Conservation (phyloP, 257 asterid species). For the Scutellaria galericulata region DNA sequence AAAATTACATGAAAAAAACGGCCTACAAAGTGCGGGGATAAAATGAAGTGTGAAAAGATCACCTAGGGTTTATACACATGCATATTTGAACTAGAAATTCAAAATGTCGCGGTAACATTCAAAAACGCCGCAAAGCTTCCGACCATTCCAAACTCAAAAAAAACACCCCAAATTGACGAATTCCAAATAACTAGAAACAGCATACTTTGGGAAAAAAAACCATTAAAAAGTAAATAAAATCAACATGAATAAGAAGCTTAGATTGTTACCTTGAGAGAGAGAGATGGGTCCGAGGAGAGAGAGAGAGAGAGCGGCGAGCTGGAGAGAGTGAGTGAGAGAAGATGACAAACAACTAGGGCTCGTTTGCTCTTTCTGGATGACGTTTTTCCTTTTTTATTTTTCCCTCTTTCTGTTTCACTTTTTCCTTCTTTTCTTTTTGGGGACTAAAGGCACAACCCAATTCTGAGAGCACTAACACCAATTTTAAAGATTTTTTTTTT, state of each 20-base stretch:
- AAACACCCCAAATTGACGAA: slow-evolving; percentile 25
- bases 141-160: slow-evolving; percentile 22
- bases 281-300: neutral
- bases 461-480: too few species aligned
- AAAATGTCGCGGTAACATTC: neutral
- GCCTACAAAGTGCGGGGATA: neutral
- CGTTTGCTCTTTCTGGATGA: neutral
- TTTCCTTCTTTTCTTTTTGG: too few species aligned
- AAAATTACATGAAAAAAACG: neutral
- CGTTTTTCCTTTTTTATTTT: neutral
- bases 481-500: too few species aligned
- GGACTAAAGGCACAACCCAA: too few species aligned
- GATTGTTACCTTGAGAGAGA: slow-evolving; percentile 27
- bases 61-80: slow-evolving; percentile 30
- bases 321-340: slow-evolving; percentile 27
- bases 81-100: neutral
- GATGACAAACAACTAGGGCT: slow-evolving; percentile 40
- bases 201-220: neutral
- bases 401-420: neutral
- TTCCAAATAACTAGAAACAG: neutral
- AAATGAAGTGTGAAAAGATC: neutral
- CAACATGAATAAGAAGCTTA: slow-evolving; percentile 2
- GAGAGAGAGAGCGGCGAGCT: slow-evolving; percentile 37
- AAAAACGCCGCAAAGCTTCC: slow-evolving; percentile 22
- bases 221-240: neutral